These are phyloP conservation scores for Jatropha curcas DNA, from an alignment of 345 rosid species.

Conservation along the genomic window DNA sequence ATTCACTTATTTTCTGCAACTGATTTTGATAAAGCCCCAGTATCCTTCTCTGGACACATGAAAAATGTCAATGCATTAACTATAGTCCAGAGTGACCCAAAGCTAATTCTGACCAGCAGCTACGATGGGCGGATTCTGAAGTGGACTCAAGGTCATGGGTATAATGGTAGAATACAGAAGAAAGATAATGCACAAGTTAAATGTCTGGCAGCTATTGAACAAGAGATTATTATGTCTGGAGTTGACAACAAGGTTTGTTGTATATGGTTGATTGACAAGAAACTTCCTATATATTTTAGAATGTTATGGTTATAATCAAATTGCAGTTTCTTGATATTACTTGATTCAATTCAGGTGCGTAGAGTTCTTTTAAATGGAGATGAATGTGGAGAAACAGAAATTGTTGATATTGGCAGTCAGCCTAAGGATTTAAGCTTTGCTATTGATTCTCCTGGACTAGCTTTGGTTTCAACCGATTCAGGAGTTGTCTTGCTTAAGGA, in stretches of 20 bases:
- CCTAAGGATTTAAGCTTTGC: constrained; percentile 90
- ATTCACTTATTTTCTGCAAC: constrained; percentile 68
- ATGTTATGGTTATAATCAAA: no score
- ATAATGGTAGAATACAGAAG: constrained; percentile 67
- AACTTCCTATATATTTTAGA: no score
- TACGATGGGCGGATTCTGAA: constrained; percentile 86
- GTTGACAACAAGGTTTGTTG: constrained; percentile 94
- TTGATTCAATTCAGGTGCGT: no score
- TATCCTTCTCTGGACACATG: constrained; percentile 79
- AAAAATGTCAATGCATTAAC: constrained; percentile 73
- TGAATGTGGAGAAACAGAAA: constrained; percentile 64
- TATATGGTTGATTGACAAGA: no score
- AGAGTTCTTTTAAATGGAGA: constrained; percentile 67
- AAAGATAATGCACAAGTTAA: constrained; percentile 82
- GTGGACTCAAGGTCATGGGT: constrained; percentile 89
- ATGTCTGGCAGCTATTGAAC: constrained; percentile 77
- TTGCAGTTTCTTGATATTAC: no score
- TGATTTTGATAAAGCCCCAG: constrained; percentile 73
- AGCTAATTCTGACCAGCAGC: constrained; percentile 68
- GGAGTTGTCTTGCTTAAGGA: constrained; percentile 79
- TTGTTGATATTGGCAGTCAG: constrained; percentile 73
- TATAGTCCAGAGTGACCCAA: constrained; percentile 60
- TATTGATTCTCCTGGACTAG: constrained; percentile 61
- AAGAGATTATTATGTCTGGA: constrained; percentile 83
- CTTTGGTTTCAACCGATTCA: constrained; percentile 65